These are phyloP conservation scores for Magnolia officinalis DNA, from an alignment of 164 flowering plant species.

Conservation along the genomic window DNA sequence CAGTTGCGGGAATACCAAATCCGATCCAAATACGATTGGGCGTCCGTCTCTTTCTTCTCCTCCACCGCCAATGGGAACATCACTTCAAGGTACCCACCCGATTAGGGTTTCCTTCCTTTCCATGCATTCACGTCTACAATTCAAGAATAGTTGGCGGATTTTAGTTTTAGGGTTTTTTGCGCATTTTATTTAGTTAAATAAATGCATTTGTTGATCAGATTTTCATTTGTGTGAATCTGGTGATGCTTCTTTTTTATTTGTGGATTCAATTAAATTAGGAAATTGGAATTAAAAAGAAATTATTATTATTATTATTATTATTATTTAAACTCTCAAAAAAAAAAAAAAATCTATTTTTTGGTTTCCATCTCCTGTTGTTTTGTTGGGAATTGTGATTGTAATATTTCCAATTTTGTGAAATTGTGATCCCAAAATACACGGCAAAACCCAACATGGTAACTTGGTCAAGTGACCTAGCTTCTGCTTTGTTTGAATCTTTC, in stretches of 20 bases:
- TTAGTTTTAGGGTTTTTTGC: background rate
- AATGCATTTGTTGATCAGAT: background rate
- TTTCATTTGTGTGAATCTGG: background rate
- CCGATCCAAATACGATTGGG: slow-evolving; percentile 95
- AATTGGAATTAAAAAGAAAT: background rate
- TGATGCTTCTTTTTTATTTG: background rate
- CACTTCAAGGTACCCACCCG: slow-evolving; percentile 44
- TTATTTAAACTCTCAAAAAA: no score
- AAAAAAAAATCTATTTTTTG: background rate
- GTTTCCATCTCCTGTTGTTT: background rate
- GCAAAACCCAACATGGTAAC: no score
- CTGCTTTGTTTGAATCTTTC: no score
- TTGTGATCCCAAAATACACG: no score
- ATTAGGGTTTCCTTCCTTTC: slow-evolving; percentile 1
- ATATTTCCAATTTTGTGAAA: no score
- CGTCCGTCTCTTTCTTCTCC: slow-evolving; percentile 82
- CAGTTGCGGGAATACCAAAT: slow-evolving; percentile 90
- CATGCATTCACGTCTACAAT: background rate
- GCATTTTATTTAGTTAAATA: background rate
- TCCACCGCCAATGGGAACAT: slow-evolving; percentile 54
- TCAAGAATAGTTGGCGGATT: background rate
- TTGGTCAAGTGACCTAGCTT: no score
- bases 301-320: no score
- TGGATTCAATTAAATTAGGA: background rate
- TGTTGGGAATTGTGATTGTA: no score